These are phyloP conservation scores for Phytopythium oedochilum DNA, from an alignment of 352 stramenopile species.

Conservation along the genomic window DNA sequence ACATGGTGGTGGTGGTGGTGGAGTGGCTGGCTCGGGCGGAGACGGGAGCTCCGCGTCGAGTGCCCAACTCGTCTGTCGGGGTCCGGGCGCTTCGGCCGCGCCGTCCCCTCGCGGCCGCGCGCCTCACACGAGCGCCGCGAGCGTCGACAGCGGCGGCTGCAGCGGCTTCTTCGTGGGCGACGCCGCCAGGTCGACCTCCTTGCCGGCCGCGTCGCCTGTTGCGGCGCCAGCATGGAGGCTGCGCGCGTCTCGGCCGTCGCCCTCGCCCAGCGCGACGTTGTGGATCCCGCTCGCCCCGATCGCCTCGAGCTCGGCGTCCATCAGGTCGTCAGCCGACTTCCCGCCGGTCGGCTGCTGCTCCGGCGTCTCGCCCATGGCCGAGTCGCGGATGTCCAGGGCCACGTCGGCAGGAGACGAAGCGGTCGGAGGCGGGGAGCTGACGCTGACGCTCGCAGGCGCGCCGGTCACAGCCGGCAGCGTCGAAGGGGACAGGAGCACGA, in stretches of 20 bases:
- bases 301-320: slow-evolving; percentile 5
- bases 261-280: not conserved
- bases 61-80: too few relatives aligned
- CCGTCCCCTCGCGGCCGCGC: not conserved
- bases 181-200: slow-evolving; percentile 17
- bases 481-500: slow-evolving; percentile 9
- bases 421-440: too few relatives aligned
- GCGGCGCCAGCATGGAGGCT: not conserved
- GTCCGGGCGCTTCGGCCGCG: slow-evolving; percentile 4
- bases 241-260: too few relatives aligned
- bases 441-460: slow-evolving; percentile 1
- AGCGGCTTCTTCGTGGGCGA: slow-evolving; percentile 27
- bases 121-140: slow-evolving; percentile 55
- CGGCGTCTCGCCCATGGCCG: slow-evolving; percentile 2
- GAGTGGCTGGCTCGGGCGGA: not conserved
- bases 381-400: slow-evolving; percentile 35
- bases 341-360: not conserved
- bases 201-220: not conserved
- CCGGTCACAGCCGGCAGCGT: slow-evolving; percentile 6
- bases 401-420: slow-evolving; percentile 13
- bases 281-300: slow-evolving; percentile 5
- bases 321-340: not conserved
- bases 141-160: slow-evolving; percentile 46
- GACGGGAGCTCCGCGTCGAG: too few relatives aligned
- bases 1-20: slow-evolving; percentile 5